phyloP scores from a whole-genome alignment of 2,329 filamentous ascomycete genomes.

The Beauveria scarabaeidicola region DNA sequence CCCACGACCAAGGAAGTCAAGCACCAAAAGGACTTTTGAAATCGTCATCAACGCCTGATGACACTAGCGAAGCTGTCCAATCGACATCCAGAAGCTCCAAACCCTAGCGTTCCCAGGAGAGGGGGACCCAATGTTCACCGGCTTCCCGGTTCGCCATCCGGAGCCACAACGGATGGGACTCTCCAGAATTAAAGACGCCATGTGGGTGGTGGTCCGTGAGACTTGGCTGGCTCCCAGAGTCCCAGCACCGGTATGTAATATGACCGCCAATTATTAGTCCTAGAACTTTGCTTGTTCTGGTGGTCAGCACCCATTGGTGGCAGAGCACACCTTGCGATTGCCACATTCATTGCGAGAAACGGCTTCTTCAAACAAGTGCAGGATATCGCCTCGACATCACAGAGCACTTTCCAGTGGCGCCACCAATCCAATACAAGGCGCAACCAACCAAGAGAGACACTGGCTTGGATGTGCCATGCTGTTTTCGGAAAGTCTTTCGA shows the following conservation, averaged over 20 bases:
- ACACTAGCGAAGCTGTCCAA: background rate
- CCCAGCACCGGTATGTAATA: background rate
- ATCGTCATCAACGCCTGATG: background rate
- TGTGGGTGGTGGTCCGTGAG: slow-evolving; percentile 2
- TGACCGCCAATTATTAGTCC: background rate
- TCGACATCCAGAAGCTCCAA: background rate
- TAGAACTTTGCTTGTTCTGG: background rate
- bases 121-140: background rate
- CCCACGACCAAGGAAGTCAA: background rate
- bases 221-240: background rate
- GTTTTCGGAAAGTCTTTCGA: background rate
- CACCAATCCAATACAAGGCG: background rate
- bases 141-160: slow-evolving; percentile 2
- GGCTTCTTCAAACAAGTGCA: background rate
- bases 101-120: background rate
- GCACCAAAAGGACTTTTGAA: background rate
- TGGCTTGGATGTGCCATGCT: background rate
- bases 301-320: background rate
- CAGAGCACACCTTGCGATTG: background rate
- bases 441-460: background rate
- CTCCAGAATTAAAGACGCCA: slow-evolving; percentile 1
- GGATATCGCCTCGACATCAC: background rate
- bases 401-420: background rate
- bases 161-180: background rate
- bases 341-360: background rate